These are phyloP conservation scores for Pisolithus marmoratus DNA, from an alignment of 768 basidiomycete species.

Conservation along the genomic window DNA sequence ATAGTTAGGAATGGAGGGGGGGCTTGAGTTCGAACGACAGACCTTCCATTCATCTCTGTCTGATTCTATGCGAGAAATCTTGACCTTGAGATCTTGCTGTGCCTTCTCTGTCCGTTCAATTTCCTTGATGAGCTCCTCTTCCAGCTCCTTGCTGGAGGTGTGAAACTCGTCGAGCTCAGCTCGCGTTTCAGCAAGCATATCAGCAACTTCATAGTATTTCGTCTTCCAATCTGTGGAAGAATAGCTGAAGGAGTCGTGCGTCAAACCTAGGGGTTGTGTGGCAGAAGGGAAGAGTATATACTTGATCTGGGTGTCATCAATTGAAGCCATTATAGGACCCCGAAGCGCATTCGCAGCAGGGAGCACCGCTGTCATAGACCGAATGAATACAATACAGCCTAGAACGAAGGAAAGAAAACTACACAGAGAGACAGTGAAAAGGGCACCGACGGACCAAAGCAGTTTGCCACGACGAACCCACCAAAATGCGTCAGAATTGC, in stretches of 20 bases:
- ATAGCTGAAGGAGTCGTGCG: slow-evolving; percentile 38
- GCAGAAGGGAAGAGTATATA: slow-evolving; percentile 26
- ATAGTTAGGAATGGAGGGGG: neutral
- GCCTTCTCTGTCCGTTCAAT: slow-evolving; percentile 82
- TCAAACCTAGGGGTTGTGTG: slow-evolving; percentile 8
- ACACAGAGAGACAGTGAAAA: slow-evolving; percentile 2
- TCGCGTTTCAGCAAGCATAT: slow-evolving; percentile 80
- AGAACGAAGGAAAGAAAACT: too few relatives aligned
- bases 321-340: slow-evolving; percentile 49
- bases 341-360: slow-evolving; percentile 53
- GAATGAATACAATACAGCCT: slow-evolving; percentile 18
- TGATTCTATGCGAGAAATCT: slow-evolving; percentile 59
- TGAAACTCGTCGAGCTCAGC: slow-evolving; percentile 86
- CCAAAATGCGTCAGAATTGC: too few relatives aligned
- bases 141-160: slow-evolving; percentile 82
- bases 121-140: slow-evolving; percentile 90
- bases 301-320: slow-evolving; percentile 64
- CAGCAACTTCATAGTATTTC: slow-evolving; percentile 77
- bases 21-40: slow-evolving; percentile 14
- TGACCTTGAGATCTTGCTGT: slow-evolving; percentile 73
- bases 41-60: slow-evolving; percentile 96
- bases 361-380: slow-evolving; percentile 60
- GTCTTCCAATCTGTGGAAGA: slow-evolving; percentile 65
- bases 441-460: neutral
- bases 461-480: too few relatives aligned